Evolutionary conservation across 768 basidiomycete species (phyloP), one percentile per base, ranked within the genome.

Genomic region (Mycena polygramma): DNA sequence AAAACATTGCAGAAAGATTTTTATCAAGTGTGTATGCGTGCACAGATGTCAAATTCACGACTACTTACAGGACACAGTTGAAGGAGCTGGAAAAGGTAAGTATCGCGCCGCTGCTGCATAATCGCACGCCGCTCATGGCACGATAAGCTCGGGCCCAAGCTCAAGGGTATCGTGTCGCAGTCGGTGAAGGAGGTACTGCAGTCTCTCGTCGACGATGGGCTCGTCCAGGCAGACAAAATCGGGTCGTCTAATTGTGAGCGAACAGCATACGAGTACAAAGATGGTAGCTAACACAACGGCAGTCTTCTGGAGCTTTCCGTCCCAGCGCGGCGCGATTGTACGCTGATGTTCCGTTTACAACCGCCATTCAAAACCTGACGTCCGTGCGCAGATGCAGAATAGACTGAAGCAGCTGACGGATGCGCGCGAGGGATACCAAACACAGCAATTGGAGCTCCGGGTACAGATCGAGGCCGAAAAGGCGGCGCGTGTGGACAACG

Each of bases 271-370:
- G 1, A 9, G 36, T 58, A 66, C 53, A 64, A 69, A 20, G 58
- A 76, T 30, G 43, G 36, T 51, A 36, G 52, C 58, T 66, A 58
- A 65, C 57, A 20, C 49, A 7, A 22, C 41, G 41, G 22, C 70
- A 97, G 96, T 97, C 81, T 97, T 94, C 79, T 98, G 96, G 96
- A 94, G 94, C 76, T 97, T 98, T 78, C 96, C 96, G 19, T 96
- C 94, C 1, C 94, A 96, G 68, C 88, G 90, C 54, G 95, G 96
- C 6, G 89, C 92, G 10, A 85, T 91, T 75, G 96, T 96, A 69
- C 10, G 58, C 51, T 7, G 48, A 15, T 15, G 5, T 11, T 8
- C 57, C 24, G 9, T 45, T 49, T n/a, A 39, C 36, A 4, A 11
- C 4, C 30, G 30, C 30, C 30, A 30, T 39, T 60, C 68, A 68